Evolutionary conservation across 2,329 filamentous ascomycete genomes (phyloP).

Genomic region (Knufia fluminis): DNA sequence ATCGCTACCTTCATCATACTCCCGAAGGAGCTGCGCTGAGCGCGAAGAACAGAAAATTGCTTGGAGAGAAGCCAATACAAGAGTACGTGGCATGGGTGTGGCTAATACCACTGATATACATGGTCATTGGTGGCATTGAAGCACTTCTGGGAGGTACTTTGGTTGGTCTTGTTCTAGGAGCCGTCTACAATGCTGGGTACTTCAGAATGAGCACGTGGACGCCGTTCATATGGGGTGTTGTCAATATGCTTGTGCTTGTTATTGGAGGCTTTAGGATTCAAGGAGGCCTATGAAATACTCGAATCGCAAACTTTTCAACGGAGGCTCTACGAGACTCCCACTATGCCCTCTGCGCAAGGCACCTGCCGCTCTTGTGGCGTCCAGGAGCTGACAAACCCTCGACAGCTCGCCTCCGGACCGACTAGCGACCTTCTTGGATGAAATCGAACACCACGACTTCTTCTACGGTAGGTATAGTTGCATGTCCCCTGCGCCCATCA

Average conservation of each 20-base stretch:
- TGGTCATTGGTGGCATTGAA: slow-evolving; percentile 62
- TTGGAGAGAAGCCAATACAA: slow-evolving; percentile 19
- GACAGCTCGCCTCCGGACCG: too few species aligned
- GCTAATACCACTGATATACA: slow-evolving; percentile 63
- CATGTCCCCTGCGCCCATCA: too few species aligned
- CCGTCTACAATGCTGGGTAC: slow-evolving; percentile 70
- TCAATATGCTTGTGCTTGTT: slow-evolving; percentile 73
- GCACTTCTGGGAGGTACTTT: slow-evolving; percentile 72
- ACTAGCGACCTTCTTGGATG: too few species aligned
- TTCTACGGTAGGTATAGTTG: too few species aligned
- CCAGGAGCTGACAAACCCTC: too few species aligned
- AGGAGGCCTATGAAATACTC: slow-evolving; percentile 62
- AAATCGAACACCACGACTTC: too few species aligned
- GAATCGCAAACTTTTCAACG: too few species aligned
- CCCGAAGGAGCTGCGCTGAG: slow-evolving; percentile 13
- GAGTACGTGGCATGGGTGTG: slow-evolving; percentile 43
- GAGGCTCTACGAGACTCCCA: too few species aligned
- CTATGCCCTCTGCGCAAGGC: too few species aligned
- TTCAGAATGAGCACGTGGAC: slow-evolving; percentile 94
- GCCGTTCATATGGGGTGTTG: slow-evolving; percentile 76
- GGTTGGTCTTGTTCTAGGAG: slow-evolving; percentile 67
- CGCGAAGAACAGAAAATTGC: slow-evolving; percentile 19
- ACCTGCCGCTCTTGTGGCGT: too few species aligned
- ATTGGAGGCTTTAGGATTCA: slow-evolving; percentile 90
- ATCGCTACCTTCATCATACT: slow-evolving; percentile 14